Evolutionary conservation across 495 filamentous ascomycete species (phyloP).

Genomic region (Penicillium desertorum): DNA sequence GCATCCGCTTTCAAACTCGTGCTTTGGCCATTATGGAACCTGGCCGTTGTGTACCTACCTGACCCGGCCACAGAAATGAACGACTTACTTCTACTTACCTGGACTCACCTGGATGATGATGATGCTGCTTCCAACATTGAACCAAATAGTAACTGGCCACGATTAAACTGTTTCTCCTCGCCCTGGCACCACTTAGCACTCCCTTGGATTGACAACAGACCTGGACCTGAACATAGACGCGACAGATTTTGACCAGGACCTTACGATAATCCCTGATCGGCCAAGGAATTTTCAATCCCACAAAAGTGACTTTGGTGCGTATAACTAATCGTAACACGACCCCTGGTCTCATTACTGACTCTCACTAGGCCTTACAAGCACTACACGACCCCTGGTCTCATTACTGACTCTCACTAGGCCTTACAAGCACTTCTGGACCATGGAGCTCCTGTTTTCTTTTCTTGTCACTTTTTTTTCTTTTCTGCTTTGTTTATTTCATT

Average conservation of each 20-base stretch:
- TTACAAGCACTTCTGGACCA: constrained; percentile 26
- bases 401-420: constrained; percentile 23
- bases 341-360: constrained; percentile 16
- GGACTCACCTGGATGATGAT: constrained; percentile 17
- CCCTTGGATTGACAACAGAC: constrained; percentile 14
- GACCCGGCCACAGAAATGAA: constrained; percentile 6
- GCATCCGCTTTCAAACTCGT: constrained; percentile 19
- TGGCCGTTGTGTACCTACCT: constrained; percentile 12
- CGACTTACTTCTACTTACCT: not conserved
- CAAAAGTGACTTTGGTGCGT: constrained; percentile 22
- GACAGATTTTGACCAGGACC: constrained; percentile 5
- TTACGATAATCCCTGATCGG: not conserved
- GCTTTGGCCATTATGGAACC: constrained; percentile 20
- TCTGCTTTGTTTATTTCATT: constrained; percentile 10
- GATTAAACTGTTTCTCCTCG: not conserved
- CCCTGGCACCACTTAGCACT: constrained; percentile 5
- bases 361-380: constrained; percentile 16
- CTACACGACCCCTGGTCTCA: not conserved
- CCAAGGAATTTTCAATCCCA: constrained; percentile 14
- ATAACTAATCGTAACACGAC: not conserved
- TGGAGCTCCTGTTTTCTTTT: constrained; percentile 19
- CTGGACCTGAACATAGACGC: constrained; percentile 2
- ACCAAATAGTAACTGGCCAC: constrained; percentile 15
- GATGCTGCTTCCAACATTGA: constrained; percentile 14
- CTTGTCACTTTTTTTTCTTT: constrained; percentile 17